A percentile compares a stretch with the other conserved stretches of the same genome.
Evolutionary conservation across 257 asterid species (phyloP).

Genomic region (Solanum clarkiae): DNA sequence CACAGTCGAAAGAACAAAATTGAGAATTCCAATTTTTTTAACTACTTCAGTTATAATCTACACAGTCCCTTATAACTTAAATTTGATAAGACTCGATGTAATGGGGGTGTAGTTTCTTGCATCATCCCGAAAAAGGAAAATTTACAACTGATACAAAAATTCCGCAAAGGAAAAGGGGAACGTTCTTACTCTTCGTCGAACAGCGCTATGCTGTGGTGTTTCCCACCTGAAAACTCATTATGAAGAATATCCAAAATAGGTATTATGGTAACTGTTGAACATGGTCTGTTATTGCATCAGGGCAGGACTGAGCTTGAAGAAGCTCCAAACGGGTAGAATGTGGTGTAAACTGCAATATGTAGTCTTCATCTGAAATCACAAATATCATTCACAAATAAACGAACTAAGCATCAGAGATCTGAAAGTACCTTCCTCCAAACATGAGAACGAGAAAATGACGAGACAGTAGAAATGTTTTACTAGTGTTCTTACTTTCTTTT

Average conservation of each 20-base stretch:
- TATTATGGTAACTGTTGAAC: slow-evolving; percentile 35
- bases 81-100: neutral
- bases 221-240: neutral
- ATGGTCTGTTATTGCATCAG: slow-evolving; percentile 54
- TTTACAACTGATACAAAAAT: neutral
- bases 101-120: neutral
- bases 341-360: slow-evolving; percentile 52
- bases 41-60: neutral
- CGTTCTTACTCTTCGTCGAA: neutral
- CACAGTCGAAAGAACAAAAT: neutral
- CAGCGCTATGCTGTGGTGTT: neutral
- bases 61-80: neutral
- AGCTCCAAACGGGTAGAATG: slow-evolving; percentile 74
- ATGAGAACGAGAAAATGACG: neutral
- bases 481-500: slow-evolving; percentile 69
- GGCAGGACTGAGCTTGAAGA: slow-evolving; percentile 79
- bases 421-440: neutral
- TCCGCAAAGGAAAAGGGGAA: neutral
- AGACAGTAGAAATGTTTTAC: no score
- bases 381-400: neutral
- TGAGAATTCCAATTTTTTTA: neutral
- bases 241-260: neutral
- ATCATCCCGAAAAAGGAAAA: neutral
- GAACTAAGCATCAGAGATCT: neutral
- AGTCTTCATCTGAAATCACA: slow-evolving; percentile 62